A percentile compares a stretch with the other conserved stretches of the same genome.
Evolutionary conservation across 1,139 yeast species (phyloP).

Genomic region (Diutina siamensis): DNA sequence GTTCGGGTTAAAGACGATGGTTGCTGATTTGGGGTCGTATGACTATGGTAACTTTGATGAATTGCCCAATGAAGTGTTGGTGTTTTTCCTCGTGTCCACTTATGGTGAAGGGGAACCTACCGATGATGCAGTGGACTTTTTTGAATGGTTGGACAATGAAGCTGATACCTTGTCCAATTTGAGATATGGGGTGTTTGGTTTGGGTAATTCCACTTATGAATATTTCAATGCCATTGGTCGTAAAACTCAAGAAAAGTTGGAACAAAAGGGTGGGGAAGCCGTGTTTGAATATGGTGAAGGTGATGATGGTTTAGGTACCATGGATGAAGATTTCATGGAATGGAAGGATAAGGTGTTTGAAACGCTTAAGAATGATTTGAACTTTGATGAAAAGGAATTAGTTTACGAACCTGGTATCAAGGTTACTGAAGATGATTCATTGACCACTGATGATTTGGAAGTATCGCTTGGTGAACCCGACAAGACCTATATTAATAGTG

Average conservation of each 20-base stretch:
- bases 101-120: constrained; percentile 99
- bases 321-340: constrained; percentile 87
- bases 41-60: constrained; percentile 69
- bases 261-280: constrained; percentile 58
- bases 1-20: constrained; percentile 74
- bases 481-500: constrained; percentile 37
- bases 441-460: constrained; percentile 19
- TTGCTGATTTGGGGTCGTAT: constrained; percentile 79
- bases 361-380: constrained; percentile 50
- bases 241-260: constrained; percentile 35
- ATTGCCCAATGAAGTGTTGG: constrained; percentile 37
- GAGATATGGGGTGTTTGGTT: constrained; percentile 69
- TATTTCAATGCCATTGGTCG: constrained; percentile 78
- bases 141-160: constrained; percentile 46
- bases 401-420: constrained; percentile 64
- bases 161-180: constrained; percentile 53
- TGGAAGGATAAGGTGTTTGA: constrained; percentile 83
- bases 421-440: constrained; percentile 22
- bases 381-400: constrained; percentile 66
- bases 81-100: constrained; percentile 76
- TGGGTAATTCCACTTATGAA: constrained; percentile 91
- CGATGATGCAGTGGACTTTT: constrained; percentile 75
- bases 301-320: constrained; percentile 89
- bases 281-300: constrained; percentile 78
- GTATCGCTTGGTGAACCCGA: constrained; percentile 86